Evolutionary conservation across 2,329 filamentous ascomycete species (phyloP).

Genomic region (Trichophyton benhamiae): DNA sequence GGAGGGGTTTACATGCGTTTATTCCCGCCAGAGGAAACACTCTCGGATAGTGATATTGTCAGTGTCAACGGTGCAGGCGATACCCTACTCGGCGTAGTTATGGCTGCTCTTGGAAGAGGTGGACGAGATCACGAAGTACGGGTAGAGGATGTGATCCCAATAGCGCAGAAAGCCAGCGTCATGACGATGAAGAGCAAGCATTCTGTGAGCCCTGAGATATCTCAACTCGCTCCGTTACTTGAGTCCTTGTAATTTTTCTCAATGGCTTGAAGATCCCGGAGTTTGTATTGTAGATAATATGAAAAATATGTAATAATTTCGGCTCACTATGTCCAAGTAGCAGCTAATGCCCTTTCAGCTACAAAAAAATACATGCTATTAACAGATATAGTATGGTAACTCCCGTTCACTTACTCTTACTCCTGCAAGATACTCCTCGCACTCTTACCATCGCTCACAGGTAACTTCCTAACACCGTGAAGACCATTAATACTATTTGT

Average conservation of each 20-base stretch:
- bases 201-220: slow-evolving; percentile 45
- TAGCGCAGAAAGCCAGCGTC: slow-evolving; percentile 72
- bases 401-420: slow-evolving; percentile 7
- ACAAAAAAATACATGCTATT: background rate
- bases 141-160: slow-evolving; percentile 53
- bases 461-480: slow-evolving; percentile 19
- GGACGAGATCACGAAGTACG: slow-evolving; percentile 30
- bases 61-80: slow-evolving; percentile 94
- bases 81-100: slow-evolving; percentile 73
- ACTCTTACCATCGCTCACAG: slow-evolving; percentile 26
- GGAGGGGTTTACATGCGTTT: slow-evolving; percentile 76
- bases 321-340: background rate
- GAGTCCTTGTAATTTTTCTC: background rate
- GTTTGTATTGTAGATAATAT: background rate
- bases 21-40: slow-evolving; percentile 54
- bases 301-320: background rate
- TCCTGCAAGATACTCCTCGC: slow-evolving; percentile 22
- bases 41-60: slow-evolving; percentile 53
- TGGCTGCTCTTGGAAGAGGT: slow-evolving; percentile 61
- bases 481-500: slow-evolving; percentile 10
- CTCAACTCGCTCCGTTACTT: slow-evolving; percentile 11
- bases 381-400: background rate
- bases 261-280: background rate
- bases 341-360: background rate
- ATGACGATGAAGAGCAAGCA: slow-evolving; percentile 64